Base-by-base conservation (phyloP, 805 yeast genomes). In the Saccharomycopsis javanensis region DNA sequence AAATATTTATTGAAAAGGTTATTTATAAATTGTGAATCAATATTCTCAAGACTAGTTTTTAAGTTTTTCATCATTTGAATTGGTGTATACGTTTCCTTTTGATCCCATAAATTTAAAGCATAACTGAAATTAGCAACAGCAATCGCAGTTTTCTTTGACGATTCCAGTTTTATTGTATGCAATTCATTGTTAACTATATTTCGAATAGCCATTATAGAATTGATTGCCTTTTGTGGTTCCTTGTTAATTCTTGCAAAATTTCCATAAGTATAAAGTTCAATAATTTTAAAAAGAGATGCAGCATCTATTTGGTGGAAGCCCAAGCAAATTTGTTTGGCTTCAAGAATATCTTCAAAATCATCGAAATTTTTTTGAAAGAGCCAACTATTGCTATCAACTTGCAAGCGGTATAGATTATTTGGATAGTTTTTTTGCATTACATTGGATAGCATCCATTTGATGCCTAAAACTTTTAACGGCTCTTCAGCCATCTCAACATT, bases 31-130 rank as follows among this genome's bases (percentile, higher is more conserved):
- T 51, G 38, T 5, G 34, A 23, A 2, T 57, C 1, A 57, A 42
- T 50, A 65, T 60, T 2, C 62, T 16, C 8, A 42, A 18, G 8
- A 42, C 38, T 13, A 42, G 38, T 2, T 54, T 56, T 23, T 33
- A 77, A 63, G 16, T 68, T 64, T 57, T 75, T 71, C 57, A 87
- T 65, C 63, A 84, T 78, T 2, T 70, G 72, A 7, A 88, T 79
- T 0, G 96, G 82, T 15, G 78, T 72, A 10, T 72, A 69, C 0
- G 78, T 74, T 51, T 83, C 81, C 0, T 81, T 80, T 56, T 79
- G 80, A 0, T 70, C 68, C 96, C 96, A 88, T 28, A 86, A 71
- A 0, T 86, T 77, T 5, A 72, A 68, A 0, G 96, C 88, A 0
- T 80, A 66, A 50, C 81, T 81, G 61, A 74, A 74, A 52, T 70